Evolutionary conservation across 371 early-diverging fungal species (phyloP).

Genomic region (Entomophthora muscae): DNA sequence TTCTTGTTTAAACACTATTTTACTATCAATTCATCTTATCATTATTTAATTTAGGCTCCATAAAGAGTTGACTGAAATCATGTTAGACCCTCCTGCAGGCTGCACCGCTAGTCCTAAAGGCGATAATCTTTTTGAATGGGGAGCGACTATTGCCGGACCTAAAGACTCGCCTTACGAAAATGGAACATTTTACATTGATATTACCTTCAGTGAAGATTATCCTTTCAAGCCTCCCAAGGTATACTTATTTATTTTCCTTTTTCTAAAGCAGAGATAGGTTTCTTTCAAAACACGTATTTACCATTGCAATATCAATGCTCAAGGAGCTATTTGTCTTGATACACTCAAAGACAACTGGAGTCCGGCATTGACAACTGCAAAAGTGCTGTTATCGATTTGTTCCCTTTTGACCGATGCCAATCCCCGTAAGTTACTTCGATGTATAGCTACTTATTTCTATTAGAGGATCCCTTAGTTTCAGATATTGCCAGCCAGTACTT

Average conservation of each 20-base stretch:
- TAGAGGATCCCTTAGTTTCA: constrained; percentile 84
- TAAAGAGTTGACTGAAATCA: constrained; percentile 89
- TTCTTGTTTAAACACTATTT: not conserved
- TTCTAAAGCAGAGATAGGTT: constrained; percentile 18
- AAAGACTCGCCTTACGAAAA: constrained; percentile 55
- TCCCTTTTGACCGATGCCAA: constrained; percentile 88
- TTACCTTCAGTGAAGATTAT: constrained; percentile 71
- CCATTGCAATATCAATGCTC: constrained; percentile 89
- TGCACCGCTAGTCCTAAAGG: constrained; percentile 94
- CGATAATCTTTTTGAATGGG: constrained; percentile 92
- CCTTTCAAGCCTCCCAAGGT: constrained; percentile 90
- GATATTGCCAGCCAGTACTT: constrained; percentile 85
- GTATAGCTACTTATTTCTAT: not conserved
- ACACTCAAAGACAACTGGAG: constrained; percentile 91
- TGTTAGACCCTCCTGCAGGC: constrained; percentile 84
- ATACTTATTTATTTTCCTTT: constrained; percentile 1
- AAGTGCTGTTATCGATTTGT: constrained; percentile 75
- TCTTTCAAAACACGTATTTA: constrained; percentile 81
- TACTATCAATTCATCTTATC: not conserved
- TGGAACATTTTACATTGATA: constrained; percentile 65
- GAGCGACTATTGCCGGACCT: constrained; percentile 86
- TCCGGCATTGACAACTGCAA: constrained; percentile 84
- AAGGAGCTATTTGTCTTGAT: constrained; percentile 84
- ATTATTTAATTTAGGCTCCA: constrained; percentile 42
- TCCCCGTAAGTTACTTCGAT: constrained; percentile 31